These are phyloP conservation scores for Mycena amicta DNA, from an alignment of 768 basidiomycete species.

Conservation along the genomic window DNA sequence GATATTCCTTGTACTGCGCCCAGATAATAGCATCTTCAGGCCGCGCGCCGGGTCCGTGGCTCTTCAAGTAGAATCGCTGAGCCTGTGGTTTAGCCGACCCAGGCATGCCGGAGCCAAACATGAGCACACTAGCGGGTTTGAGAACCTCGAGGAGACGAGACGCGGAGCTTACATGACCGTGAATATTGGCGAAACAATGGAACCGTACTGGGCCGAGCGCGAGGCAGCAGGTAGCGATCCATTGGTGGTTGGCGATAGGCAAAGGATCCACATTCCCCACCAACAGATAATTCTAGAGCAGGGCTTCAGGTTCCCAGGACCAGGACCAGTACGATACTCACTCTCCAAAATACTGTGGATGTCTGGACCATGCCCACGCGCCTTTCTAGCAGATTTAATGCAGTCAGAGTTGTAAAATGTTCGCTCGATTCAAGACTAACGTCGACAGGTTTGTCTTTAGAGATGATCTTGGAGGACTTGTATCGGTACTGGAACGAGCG, in stretches of 20 bases:
- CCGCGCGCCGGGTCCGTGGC: constrained; percentile 40
- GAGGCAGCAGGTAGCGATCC: constrained; percentile 43
- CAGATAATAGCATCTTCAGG: constrained; percentile 42
- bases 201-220: constrained; percentile 58
- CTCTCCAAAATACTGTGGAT: constrained; percentile 77
- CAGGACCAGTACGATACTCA: constrained; percentile 32
- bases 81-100: constrained; percentile 70
- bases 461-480: constrained; percentile 49
- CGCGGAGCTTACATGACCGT: constrained; percentile 54
- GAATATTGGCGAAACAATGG: constrained; percentile 64
- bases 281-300: constrained; percentile 56
- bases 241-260: constrained; percentile 59
- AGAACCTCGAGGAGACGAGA: too few relatives aligned
- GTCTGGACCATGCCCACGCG: constrained; percentile 60
- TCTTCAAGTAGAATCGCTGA: constrained; percentile 57
- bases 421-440: too few relatives aligned
- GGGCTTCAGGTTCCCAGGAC: neutral
- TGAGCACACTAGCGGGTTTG: constrained; percentile 57
- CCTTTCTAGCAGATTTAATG: constrained; percentile 48
- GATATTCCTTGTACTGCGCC: constrained; percentile 58
- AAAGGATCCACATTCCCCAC: constrained; percentile 68
- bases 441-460: constrained; percentile 52
- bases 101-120: constrained; percentile 73
- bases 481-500: constrained; percentile 43
- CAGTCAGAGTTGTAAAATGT: too few relatives aligned